Evolutionary conservation across 441 rosid species (phyloP), one percentile per base, ranked within the genome.

Genomic region (Viola pubescens): DNA sequence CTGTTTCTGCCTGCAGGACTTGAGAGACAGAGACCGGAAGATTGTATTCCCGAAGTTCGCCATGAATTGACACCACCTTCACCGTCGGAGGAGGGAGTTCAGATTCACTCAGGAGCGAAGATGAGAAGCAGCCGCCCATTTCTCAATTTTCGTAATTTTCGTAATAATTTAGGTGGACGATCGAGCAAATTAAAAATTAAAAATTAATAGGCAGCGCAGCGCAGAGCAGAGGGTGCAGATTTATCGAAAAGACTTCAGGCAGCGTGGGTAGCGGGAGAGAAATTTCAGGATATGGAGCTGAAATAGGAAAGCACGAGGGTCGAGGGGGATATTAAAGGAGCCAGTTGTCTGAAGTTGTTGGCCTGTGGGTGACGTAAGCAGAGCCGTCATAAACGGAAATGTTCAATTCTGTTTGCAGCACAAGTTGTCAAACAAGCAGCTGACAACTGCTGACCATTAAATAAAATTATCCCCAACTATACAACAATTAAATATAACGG

Each of bases 61-160:
- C 95, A 46, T 70, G 71, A 4, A 78, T 19, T 3, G 95, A 77
- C 4, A 88, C 70, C 1, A 88, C 83, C 40, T 79, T 83, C 7
- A 88, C 85, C 1, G 84, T 66, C 10, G 74, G 67, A 1, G 77
- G 67, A 3, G 73, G 48, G 6, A 13, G 16, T 0, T 45, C 52
- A 44, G 5, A 34, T 0, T 76, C 72, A 52, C 3, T 42, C 3
- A 63, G 56, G 43, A 16, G 58, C 0, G 61, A 59, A 44, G 78
- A 77, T 0, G 69, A 63, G 10, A 80, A 64, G 43, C 91, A 82
- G 4, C 43, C 37, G 6, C 87, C 91, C 88, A 85, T 81, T 16
- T 37, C 37, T 44, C 19, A 48, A 37, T 58, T 9, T 13, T 3
- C 14, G 9, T 34, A 4, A 49, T 6, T 34, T 34, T 26, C 34